Evolutionary conservation across 306 rosid genomes (phyloP), one percentile per base, ranked within the genome.

Genomic region (Prunus padus): DNA sequence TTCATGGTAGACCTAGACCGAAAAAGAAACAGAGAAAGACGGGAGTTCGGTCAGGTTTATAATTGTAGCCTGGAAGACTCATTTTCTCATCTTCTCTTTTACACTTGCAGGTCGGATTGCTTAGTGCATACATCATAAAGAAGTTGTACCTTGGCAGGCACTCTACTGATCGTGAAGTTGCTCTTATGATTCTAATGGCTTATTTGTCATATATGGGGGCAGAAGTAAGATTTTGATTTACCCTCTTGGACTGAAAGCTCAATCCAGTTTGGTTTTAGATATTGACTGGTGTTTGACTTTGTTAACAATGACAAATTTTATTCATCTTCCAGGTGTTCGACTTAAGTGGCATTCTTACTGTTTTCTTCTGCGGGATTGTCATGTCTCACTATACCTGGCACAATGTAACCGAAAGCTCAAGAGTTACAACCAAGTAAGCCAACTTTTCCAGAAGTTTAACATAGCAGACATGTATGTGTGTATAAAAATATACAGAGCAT

Each of bases 301-400:
- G 65, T 76, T 19, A 13, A 65, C 60, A 31, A 71, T 65, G 77
- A 73, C 25, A 31, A 63, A 19, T 60, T 33, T 23, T 50, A 50
- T 76, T 63, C 73, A 10, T 76, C 65, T 67, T 81, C 63, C 90
- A 86, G 89, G 77, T 89, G 57, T 73, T 77, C 11, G 8, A 61
- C 33, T 77, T 85, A 54, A 89, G 89, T 52, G 85, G 93, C 61
- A 89, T 89, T 72, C 91, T 89, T 69, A 83, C 88, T 1, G 91
- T 89, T 65, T 89, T 89, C 84, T 87, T 89, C 69, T 89, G 93
- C 40, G 91, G 93, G 81, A 83, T 87, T 82, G 86, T 75, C 65
- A 89, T 87, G 91, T 87, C 93, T 1, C 93, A 87, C 69, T 89
- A 87, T 79, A 72, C 91, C 14, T 88, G 90, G 93, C 80, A 86